Base-by-base conservation (phyloP, 2,329 filamentous ascomycete species). In the Cladobotryum protrusum region DNA sequence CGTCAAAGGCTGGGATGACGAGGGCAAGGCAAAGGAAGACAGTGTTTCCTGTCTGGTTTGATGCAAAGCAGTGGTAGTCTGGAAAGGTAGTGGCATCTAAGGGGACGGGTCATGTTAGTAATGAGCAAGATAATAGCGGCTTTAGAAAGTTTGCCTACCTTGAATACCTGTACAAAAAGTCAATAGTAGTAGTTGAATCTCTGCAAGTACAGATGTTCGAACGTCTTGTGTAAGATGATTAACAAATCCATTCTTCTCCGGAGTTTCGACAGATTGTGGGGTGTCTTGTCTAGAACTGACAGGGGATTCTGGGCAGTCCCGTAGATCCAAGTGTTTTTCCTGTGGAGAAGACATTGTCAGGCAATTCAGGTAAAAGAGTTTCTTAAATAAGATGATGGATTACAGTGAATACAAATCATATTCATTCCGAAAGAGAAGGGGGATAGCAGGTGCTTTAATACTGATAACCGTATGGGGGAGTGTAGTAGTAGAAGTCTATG, bases 1-100 rank as follows among this genome's bases (percentile, higher is more conserved):
- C 68, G 54, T 74, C 66, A 52, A 76, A 63, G 34, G 72, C 60
- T 8, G 77, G 74, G 29, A 76, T 57, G 34, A 77, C 65, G 49
- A 82, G 68, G 29, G 77, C 78, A 11, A 77, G 59, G 51, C 73
- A 67, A 8, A 83, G 70, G 57, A 85, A 77, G 44, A 84, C 74
- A 2, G 80, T 83, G 65, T 84, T 85, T 52, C 82, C 81, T 0
- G 81, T 85, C 59, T 85, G 80, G 62, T 84, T 84, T 29, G 79
- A 82, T 13, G 78, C 77, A 62, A 84, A 83, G 60, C 78, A 82
- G 63, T 76, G 74, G 62, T 78, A 84, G 59, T 82, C 78, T 18
- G 77, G 77, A 59, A 81, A 83, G 2, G 79, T 75, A 17, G 78
- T 74, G 44, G 79, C 78, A 64, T 83, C 78, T 72, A 32, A 1